Percentiles rank a stretch among this genome's conserved stretches.
phyloP scores from a whole-genome alignment of 345 rosid species.

The Xanthoceras sorbifolium region DNA sequence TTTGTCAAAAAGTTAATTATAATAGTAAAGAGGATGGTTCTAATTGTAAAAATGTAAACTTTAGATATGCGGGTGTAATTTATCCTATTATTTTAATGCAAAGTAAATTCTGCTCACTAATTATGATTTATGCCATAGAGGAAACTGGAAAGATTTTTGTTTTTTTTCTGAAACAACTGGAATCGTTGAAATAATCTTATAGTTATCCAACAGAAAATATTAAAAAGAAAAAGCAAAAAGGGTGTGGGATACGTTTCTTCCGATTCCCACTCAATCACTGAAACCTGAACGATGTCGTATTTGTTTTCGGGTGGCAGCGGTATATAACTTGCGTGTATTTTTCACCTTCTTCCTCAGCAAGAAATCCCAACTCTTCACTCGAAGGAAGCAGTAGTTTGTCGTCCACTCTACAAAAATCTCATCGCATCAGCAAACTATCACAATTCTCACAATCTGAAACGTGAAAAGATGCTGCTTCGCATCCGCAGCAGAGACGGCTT shows the following conservation, averaged over 20 bases:
- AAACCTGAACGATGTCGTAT: background rate
- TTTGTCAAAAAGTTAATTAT: too few relatives aligned
- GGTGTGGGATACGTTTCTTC: too few relatives aligned
- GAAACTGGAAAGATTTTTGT: too few relatives aligned
- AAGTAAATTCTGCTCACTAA: too few relatives aligned
- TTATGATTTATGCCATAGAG: too few relatives aligned
- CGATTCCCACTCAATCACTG: background rate
- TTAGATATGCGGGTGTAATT: too few relatives aligned
- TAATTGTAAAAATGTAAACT: too few relatives aligned
- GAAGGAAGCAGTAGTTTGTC: background rate
- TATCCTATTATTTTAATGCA: too few relatives aligned
- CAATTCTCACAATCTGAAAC: background rate
- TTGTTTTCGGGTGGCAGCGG: background rate
- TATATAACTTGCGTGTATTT: background rate
- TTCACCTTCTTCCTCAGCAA: background rate
- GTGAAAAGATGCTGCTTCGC: conserved; percentile 64
- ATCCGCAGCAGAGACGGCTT: conserved; percentile 95
- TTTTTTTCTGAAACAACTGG: too few relatives aligned
- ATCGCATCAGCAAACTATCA: background rate
- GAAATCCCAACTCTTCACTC: background rate
- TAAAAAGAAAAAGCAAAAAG: background rate
- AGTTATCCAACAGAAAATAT: too few relatives aligned
- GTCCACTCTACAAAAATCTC: background rate
- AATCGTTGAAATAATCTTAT: too few relatives aligned
- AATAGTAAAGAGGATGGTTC: too few relatives aligned